Base-by-base conservation (phyloP, 2,329 filamentous ascomycete genomes). In the Thielaviopsis punctulata region DNA sequence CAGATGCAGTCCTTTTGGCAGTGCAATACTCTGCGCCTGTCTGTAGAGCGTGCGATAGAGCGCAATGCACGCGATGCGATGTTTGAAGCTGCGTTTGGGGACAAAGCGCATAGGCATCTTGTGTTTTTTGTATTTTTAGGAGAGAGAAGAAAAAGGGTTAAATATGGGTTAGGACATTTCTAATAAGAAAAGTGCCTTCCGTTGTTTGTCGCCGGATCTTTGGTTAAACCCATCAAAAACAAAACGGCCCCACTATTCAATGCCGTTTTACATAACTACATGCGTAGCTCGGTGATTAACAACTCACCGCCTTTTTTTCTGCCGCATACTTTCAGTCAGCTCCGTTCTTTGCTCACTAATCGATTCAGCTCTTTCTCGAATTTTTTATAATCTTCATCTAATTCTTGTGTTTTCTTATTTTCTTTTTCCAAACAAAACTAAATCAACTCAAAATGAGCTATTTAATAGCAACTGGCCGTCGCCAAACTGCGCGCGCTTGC, bases 1-100 rank as follows among this genome's bases (percentile, higher is more conserved):
- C 24, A 55, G 60, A 27, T 60, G 56, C 3, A 61, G 49, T 46
- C 76, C 67, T 60, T 68, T 59, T 1, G 76, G 72, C 1, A 85
- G 65, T 1, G 72, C 66, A 30, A 83, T 65, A 41, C 64, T 68
- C 25, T 68, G 63, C 54, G 72, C 77, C 65, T 77, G 73, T 56
- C 71, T 71, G 50, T 87, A 66, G 52, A 90, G 75, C 33, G 82
- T 79, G 56, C 81, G 75, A 66, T 82, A 89, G 48, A 90, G 77
- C 49, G 84, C 81, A 57, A 85, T 73, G 61, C 77, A 75, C 60
- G 76, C 75, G 60, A 60, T 62, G 56, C 76, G 70, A 61, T 79
- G 76, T 56, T 73, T 71, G 59, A 72, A 70, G 56, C 68, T 69
- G 53, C 67, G 68, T 55, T 70, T 69, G 27, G 75, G 72, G 44